These are phyloP conservation scores for Exophiala sideris DNA, from an alignment of 2,329 filamentous ascomycete species.

Conservation along the genomic window DNA sequence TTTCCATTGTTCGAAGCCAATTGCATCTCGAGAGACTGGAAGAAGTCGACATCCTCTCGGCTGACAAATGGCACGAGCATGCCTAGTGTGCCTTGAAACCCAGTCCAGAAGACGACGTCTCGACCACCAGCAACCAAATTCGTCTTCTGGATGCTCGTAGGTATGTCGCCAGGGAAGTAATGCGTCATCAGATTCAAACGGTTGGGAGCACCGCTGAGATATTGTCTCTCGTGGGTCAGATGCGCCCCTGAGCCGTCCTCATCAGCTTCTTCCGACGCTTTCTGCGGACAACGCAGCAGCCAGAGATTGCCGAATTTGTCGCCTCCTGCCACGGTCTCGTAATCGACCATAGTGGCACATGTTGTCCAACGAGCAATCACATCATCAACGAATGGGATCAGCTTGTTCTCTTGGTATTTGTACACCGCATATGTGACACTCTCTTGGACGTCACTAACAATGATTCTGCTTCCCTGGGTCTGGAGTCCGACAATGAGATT, in stretches of 20 bases:
- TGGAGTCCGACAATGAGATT: slow-evolving; percentile 85
- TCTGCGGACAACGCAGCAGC: slow-evolving; percentile 81
- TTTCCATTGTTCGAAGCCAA: slow-evolving; percentile 70
- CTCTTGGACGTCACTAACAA: slow-evolving; percentile 90
- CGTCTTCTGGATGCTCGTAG: slow-evolving; percentile 84
- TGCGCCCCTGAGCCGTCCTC: slow-evolving; percentile 88
- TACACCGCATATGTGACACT: slow-evolving; percentile 90
- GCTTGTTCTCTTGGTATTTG: slow-evolving; percentile 83
- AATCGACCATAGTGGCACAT: slow-evolving; percentile 90
- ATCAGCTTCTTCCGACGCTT: slow-evolving; percentile 83
- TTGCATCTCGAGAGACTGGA: slow-evolving; percentile 88
- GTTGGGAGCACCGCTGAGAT: slow-evolving; percentile 84
- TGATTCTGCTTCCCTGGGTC: slow-evolving; percentile 84
- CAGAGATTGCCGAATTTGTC: slow-evolving; percentile 98
- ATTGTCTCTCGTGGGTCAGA: slow-evolving; percentile 83
- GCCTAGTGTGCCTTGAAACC: slow-evolving; percentile 89
- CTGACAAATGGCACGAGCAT: slow-evolving; percentile 88
- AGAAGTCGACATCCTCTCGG: slow-evolving; percentile 95
- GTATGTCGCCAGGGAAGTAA: slow-evolving; percentile 87
- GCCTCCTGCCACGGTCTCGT: slow-evolving; percentile 89
- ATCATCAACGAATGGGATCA: slow-evolving; percentile 93
- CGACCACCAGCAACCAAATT: slow-evolving; percentile 86
- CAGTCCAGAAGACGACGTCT: slow-evolving; percentile 88
- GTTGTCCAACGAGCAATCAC: slow-evolving; percentile 87
- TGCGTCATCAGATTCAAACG: slow-evolving; percentile 82